Conservation (phyloP, 371 early-diverging fungal genomes). For the Saksenaea oblongispora region DNA sequence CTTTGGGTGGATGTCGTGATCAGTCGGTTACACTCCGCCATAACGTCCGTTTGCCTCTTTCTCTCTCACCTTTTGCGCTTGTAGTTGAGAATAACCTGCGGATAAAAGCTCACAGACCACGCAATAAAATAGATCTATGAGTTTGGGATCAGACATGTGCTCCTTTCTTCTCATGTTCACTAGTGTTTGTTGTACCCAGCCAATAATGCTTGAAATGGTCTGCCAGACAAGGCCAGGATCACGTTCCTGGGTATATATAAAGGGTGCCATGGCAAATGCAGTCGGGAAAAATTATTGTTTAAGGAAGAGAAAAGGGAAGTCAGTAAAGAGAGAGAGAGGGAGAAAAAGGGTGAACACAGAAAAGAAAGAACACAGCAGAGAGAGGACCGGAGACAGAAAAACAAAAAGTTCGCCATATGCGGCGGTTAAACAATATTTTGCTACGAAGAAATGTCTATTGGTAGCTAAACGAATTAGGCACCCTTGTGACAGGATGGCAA, state of each 20-base stretch:
- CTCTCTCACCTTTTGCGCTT: slow-evolving; percentile 32
- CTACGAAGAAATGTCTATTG: too few species aligned
- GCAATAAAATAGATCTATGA: slow-evolving; percentile 40
- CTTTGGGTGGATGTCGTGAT: slow-evolving; percentile 25
- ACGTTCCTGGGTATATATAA: neutral
- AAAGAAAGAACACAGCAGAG: neutral
- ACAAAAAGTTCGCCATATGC: neutral
- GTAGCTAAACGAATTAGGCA: too few species aligned
- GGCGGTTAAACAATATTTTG: too few species aligned
- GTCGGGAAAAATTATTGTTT: neutral
- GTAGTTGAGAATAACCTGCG: slow-evolving; percentile 38
- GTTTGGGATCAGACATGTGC: neutral
- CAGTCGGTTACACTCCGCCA: neutral
- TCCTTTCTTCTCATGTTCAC: neutral
- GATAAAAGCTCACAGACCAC: slow-evolving; percentile 51
- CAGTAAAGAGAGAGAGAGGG: neutral
- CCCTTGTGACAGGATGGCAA: too few species aligned
- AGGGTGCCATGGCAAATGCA: slow-evolving; percentile 3
- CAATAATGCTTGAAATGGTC: slow-evolving; percentile 33
- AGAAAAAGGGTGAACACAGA: neutral
- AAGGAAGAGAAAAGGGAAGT: neutral
- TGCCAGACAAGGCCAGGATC: slow-evolving; percentile 19
- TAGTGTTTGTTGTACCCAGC: slow-evolving; percentile 40
- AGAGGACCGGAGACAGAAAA: slow-evolving; percentile 1
- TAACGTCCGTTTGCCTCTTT: too few species aligned